A percentile compares a stretch with the other conserved stretches of the same genome.
Evolutionary conservation across 768 basidiomycete species (phyloP).

Genomic region (Atractiella rhizophila): DNA sequence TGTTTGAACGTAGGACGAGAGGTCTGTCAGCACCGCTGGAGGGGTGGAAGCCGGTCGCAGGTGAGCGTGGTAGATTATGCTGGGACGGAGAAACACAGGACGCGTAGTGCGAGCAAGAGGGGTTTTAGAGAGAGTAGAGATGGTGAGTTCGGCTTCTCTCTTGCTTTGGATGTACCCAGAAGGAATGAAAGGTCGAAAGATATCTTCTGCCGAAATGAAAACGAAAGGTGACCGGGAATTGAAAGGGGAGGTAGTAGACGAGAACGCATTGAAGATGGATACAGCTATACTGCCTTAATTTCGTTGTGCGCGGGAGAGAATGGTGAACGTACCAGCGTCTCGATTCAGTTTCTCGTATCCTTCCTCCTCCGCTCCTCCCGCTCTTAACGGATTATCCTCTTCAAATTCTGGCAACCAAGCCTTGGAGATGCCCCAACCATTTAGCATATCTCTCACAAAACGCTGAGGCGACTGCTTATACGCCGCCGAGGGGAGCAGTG

Average conservation of each 20-base stretch:
- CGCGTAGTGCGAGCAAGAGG: slow-evolving; percentile 18
- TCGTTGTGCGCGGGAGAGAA: slow-evolving; percentile 1
- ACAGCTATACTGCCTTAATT: slow-evolving; percentile 27
- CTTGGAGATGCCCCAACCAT: slow-evolving; percentile 26
- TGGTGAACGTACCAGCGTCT: slow-evolving; percentile 41
- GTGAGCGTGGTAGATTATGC: slow-evolving; percentile 78
- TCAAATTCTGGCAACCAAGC: slow-evolving; percentile 10
- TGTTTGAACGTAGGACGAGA: slow-evolving; percentile 47
- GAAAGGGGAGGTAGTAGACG: slow-evolving; percentile 41
- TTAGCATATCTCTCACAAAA: slow-evolving; percentile 34
- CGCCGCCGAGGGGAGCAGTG: slow-evolving; percentile 51
- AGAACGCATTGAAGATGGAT: slow-evolving; percentile 25
- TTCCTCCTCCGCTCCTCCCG: slow-evolving; percentile 26
- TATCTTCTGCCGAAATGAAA: slow-evolving; percentile 83
- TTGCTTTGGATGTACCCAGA: slow-evolving; percentile 79
- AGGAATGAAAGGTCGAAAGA: slow-evolving; percentile 65
- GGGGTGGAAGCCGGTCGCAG: slow-evolving; percentile 68
- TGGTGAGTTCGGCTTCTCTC: slow-evolving; percentile 55
- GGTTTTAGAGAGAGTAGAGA: slow-evolving; percentile 30
- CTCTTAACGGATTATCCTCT: neutral
- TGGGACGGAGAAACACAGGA: slow-evolving; percentile 1
- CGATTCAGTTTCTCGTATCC: slow-evolving; percentile 64
- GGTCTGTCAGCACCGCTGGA: slow-evolving; percentile 53
- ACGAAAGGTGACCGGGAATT: slow-evolving; percentile 41
- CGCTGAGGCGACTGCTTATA: slow-evolving; percentile 15